Conservation (phyloP, 2,329 filamentous ascomycete species). For the Cyanodermella asteris region DNA sequence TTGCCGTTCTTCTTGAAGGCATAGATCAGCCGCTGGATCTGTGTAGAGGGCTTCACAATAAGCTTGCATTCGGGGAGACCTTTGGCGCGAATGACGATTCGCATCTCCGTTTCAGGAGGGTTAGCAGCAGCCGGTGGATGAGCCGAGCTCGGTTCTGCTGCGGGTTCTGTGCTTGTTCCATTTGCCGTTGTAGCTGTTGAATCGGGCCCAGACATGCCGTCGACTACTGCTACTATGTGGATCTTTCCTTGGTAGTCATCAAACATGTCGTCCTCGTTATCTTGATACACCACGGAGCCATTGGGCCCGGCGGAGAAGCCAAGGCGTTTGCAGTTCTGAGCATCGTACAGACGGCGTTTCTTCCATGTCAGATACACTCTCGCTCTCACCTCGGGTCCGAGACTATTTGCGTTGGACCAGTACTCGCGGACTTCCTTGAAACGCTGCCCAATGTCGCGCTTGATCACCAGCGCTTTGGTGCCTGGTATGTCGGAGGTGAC, state of each 20-base stretch:
- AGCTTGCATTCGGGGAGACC: conserved; percentile 29
- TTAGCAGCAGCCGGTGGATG: too few species aligned
- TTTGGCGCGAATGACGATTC: conserved; percentile 29
- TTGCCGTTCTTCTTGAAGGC: conserved; percentile 35
- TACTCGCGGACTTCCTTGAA: conserved; percentile 44
- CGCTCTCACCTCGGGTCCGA: conserved; percentile 25
- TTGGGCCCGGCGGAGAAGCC: conserved; percentile 31
- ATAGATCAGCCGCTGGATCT: conserved; percentile 37
- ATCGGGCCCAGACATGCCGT: conserved; percentile 32
- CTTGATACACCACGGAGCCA: conserved; percentile 16
- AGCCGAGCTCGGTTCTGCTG: conserved; percentile 4
- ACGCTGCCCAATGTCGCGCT: conserved; percentile 43
- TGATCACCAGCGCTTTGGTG: conserved; percentile 39
- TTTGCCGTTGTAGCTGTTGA: conserved; percentile 19
- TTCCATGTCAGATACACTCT: conserved; percentile 62
- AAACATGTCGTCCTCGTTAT: conserved; percentile 25
- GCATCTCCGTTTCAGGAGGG: conserved; percentile 20
- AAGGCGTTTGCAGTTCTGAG: conserved; percentile 49
- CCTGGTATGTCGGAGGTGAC: conserved; percentile 44
- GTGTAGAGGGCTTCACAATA: conserved; percentile 29
- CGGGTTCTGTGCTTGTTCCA: conserved; percentile 10
- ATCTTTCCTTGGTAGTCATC: conserved; percentile 33
- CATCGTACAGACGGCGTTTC: conserved; percentile 47
- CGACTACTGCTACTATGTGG: conserved; percentile 59
- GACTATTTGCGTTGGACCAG: conserved; percentile 45